A percentile compares a stretch with the other conserved stretches of the same genome.
Conservation (phyloP, 257 asterid genomes). For the Ocimum tenuiflorum region DNA sequence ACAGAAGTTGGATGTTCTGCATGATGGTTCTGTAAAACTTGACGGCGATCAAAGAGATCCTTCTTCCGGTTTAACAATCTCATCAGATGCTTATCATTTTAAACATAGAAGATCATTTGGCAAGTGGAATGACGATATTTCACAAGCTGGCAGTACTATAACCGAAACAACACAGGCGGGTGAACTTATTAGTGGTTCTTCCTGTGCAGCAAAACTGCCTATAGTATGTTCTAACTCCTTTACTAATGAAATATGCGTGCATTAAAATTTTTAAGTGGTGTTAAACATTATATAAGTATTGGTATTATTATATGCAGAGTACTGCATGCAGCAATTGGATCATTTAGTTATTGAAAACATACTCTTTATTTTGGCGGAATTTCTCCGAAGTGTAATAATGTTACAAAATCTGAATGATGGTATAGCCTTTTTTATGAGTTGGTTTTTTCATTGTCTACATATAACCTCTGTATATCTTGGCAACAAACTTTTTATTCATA, state of each 20-base stretch:
- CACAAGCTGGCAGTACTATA: conserved; percentile 75
- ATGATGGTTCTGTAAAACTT: conserved; percentile 45
- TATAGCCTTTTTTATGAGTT: not conserved
- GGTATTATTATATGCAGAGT: not conserved
- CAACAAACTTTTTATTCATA: not conserved
- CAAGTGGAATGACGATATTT: conserved; percentile 76
- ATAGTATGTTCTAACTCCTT: conserved; percentile 43
- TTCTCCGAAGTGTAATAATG: not conserved
- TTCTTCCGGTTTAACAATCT: conserved; percentile 36
- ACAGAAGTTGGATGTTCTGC: conserved; percentile 66
- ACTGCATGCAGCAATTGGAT: conserved; percentile 10
- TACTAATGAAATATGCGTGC: conserved; percentile 14
- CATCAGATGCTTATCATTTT: conserved; percentile 39
- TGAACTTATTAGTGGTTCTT: conserved; percentile 70
- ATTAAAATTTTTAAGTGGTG: not conserved
- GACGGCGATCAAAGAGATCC: conserved; percentile 49
- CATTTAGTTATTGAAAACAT: not conserved
- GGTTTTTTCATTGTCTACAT: not conserved
- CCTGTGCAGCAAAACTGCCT: conserved; percentile 59
- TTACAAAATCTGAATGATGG: not conserved
- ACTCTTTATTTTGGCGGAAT: not conserved
- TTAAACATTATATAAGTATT: conserved; percentile 10
- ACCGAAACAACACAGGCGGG: conserved; percentile 75
- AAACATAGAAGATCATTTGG: conserved; percentile 57
- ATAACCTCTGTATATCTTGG: not conserved